phyloP scores from a whole-genome alignment of 2,329 filamentous ascomycete genomes.

The Arthrobotrys iridis region DNA sequence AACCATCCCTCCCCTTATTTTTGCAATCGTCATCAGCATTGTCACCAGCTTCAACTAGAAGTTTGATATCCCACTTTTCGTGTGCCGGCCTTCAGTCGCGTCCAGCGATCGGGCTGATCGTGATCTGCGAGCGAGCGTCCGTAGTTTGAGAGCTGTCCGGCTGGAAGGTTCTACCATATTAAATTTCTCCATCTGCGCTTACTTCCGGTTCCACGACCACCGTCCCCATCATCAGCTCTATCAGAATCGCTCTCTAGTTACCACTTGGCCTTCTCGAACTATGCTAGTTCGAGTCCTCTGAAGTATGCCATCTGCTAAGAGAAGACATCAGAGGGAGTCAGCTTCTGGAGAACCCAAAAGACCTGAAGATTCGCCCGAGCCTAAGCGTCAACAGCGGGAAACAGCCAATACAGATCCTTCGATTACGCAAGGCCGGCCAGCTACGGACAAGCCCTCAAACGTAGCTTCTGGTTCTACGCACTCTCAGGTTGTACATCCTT shows the following conservation, averaged over 20 bases:
- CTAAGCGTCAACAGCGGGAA: slow-evolving; percentile 28
- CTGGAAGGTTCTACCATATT: no score
- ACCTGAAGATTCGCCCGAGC: slow-evolving; percentile 22
- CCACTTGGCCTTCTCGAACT: neutral
- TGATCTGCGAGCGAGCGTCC: neutral
- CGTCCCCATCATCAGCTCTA: neutral
- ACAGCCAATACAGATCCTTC: neutral
- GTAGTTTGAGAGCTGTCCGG: no score
- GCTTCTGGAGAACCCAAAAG: slow-evolving; percentile 2
- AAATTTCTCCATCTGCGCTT: neutral
- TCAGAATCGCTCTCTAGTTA: neutral
- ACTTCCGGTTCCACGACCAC: neutral
- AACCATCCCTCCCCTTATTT: neutral
- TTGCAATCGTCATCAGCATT: neutral
- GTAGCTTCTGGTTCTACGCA: neutral
- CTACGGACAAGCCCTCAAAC: neutral
- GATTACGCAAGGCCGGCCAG: neutral
- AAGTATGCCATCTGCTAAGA: slow-evolving; percentile 40
- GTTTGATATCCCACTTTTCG: neutral
- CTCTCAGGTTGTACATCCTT: neutral
- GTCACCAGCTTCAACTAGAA: neutral
- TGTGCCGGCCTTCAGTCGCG: neutral
- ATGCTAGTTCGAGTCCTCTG: neutral
- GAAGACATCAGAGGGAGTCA: slow-evolving; percentile 35
- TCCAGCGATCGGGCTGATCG: slow-evolving; percentile 33